A percentile compares a stretch with the other conserved stretches of the same genome.
Evolutionary conservation across 305 asterid genomes (phyloP).

Genomic region (Euphrasia arctica): DNA sequence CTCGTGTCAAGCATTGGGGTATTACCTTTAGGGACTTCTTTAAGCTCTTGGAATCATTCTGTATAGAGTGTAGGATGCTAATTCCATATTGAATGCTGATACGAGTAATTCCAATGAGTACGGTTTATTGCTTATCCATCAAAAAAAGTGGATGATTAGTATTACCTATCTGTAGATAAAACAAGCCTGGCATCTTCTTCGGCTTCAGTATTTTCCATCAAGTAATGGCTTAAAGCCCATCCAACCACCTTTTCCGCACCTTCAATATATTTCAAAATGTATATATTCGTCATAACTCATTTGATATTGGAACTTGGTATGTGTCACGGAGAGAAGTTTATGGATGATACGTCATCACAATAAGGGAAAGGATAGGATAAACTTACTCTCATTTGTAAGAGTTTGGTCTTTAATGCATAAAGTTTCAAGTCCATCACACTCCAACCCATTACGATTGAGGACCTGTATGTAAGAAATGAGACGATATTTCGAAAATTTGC

Average conservation of each 20-base stretch:
- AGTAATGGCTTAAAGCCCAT: slow-evolving; percentile 71
- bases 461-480: slow-evolving; percentile 45
- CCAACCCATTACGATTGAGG: slow-evolving; percentile 55
- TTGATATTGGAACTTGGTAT: slow-evolving; percentile 7
- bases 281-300: slow-evolving; percentile 14
- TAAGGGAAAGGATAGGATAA: slow-evolving; percentile 12
- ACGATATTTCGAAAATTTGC: slow-evolving; percentile 15
- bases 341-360: neutral
- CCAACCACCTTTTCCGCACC: slow-evolving; percentile 79
- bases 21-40: slow-evolving; percentile 70
- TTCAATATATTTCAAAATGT: slow-evolving; percentile 33
- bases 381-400: slow-evolving; percentile 63
- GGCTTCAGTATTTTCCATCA: slow-evolving; percentile 50
- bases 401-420: slow-evolving; percentile 57
- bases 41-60: slow-evolving; percentile 56
- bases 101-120: slow-evolving; percentile 23
- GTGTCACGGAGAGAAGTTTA: slow-evolving; percentile 11
- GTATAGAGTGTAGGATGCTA: slow-evolving; percentile 51
- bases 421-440: slow-evolving; percentile 54
- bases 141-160: slow-evolving; percentile 20
- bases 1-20: slow-evolving; percentile 22
- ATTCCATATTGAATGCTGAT: slow-evolving; percentile 64
- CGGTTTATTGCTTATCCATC: slow-evolving; percentile 19
- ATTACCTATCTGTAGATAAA: slow-evolving; percentile 60
- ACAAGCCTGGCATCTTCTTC: slow-evolving; percentile 42